phyloP scores from a whole-genome alignment of 345 rosid species.

The Corchorus olitorius region DNA sequence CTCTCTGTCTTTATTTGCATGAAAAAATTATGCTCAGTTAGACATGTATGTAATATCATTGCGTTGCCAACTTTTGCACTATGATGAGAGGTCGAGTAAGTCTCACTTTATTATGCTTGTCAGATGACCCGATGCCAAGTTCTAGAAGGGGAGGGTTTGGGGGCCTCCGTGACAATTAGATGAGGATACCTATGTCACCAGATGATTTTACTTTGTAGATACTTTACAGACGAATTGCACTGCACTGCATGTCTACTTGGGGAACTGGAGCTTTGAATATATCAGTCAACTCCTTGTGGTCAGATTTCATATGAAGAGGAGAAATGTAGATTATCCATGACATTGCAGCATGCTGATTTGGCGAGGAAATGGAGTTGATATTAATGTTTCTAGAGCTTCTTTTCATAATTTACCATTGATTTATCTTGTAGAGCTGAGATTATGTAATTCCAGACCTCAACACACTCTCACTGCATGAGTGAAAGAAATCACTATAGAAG shows the following conservation, averaged over 20 bases:
- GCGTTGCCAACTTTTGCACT: neutral
- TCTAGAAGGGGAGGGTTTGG: slow-evolving; percentile 29
- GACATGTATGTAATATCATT: neutral
- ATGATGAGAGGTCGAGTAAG: neutral
- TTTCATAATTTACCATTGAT: too few species aligned
- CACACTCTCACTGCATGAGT: too few species aligned
- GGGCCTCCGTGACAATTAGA: slow-evolving; percentile 6
- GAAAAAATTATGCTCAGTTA: neutral
- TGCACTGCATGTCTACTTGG: neutral
- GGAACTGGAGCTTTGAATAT: neutral
- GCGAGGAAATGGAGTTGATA: too few species aligned
- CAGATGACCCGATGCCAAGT: slow-evolving; percentile 44
- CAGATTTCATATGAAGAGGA: neutral
- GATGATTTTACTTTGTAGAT: neutral
- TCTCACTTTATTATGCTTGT: slow-evolving; percentile 3
- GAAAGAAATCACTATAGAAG: too few species aligned
- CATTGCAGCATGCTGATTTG: too few species aligned
- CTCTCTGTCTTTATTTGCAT: neutral
- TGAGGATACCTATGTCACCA: neutral
- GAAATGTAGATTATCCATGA: neutral
- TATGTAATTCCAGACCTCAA: too few species aligned
- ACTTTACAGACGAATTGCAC: neutral
- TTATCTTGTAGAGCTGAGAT: too few species aligned
- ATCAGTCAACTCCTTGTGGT: neutral
- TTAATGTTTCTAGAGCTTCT: too few species aligned